Evolutionary conservation across 2,329 filamentous ascomycete species (phyloP), one percentile per base, ranked within the genome.

Genomic region (Penicillium capsulatum): DNA sequence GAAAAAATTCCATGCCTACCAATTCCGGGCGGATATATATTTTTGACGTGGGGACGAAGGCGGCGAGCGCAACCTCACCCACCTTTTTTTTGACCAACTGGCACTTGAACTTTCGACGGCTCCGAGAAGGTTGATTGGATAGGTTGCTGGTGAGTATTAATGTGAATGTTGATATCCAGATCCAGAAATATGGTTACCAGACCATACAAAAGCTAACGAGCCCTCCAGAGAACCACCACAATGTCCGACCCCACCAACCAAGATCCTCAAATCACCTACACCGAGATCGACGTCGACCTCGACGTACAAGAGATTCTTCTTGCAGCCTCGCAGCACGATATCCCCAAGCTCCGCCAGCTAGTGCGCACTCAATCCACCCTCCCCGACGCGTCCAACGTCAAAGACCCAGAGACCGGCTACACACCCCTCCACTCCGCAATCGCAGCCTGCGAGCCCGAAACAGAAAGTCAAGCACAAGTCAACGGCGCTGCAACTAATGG

Each of bases 391-490:
- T 86, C 71, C 20, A 89, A 84, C 61, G 80, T 84, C 3, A 88
- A 91, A 64, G 91, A 97, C 59, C 77, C 84, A 4, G 80, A 83
- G 45, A 95, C 90, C 1, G 86, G 87, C 44, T 88, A 84, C 64
- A 89, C 89, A 7, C 89, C 91, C 7, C 75, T 97, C 10, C 92
- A 97, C 67, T 86, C 90, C 15, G 88, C 89, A 27, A 86, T 97
- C 60, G 84, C 87, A n/a, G 76, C 83, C 3, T 86, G 82, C 57
- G 80, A 74, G 32, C 53, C 60, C 6, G 63, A 68, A 22, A 52
- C 58, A 3, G 51, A 66, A 3, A 49, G 54, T 5, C 37, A 52
- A 1, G 50, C 56, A 7, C 62, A 61, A 13, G 51, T 36, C 6
- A 35, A 43, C 32, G 34, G 38, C 11, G 36, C 32, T 1, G 8